Evolutionary conservation across 1,284 basidiomycete genomes (phyloP), one percentile per base, ranked within the genome.

Genomic region (Xerocomus minutiporus): DNA sequence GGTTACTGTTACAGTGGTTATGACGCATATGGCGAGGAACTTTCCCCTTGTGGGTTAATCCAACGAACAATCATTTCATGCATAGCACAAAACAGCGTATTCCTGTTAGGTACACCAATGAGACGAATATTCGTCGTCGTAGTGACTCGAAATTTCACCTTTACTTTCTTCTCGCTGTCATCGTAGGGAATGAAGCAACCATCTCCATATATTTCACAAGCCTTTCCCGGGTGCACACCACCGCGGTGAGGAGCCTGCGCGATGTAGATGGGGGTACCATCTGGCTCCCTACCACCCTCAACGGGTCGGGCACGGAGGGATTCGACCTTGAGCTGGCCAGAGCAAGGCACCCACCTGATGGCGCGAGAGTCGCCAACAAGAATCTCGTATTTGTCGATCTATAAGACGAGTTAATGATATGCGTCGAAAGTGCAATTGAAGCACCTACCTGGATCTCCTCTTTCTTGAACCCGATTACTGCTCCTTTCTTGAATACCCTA

Each of bases 311-410:
- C 71, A 39, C 76, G 71, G 23, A 84, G 74, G 38, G 61, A 56
- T 2, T 61, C 42, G 31, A 80, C 51, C 53, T 80, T 72, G 53
- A 87, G 59, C 4, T 63, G 64, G 26, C 82, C 83, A 38, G 67
- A 68, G 35, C 66, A 60, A 49, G 73, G 59, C 1, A 84, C 79
- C 86, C 86, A 90, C 50, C 63, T 74, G 46, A 90, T 69, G 17
- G 73, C 81, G 7, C 67, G 70, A 57, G 74, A 70, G 62, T 88
- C 73, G 4, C 83, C 87, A n/a, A 88, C 69, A 29, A 89, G 80
- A 41, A 89, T 75, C 61, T 88, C 85, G 59, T 80, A 88, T 42
- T 72, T 75, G 26, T 74, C 75, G 44, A 82, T 48, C 86, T 87
- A 55, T 20, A 47, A 45, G 11, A 50, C 12, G 40, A 31, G 38